Conservation (phyloP, 345 rosid genomes). For the Salix suchowensis region DNA sequence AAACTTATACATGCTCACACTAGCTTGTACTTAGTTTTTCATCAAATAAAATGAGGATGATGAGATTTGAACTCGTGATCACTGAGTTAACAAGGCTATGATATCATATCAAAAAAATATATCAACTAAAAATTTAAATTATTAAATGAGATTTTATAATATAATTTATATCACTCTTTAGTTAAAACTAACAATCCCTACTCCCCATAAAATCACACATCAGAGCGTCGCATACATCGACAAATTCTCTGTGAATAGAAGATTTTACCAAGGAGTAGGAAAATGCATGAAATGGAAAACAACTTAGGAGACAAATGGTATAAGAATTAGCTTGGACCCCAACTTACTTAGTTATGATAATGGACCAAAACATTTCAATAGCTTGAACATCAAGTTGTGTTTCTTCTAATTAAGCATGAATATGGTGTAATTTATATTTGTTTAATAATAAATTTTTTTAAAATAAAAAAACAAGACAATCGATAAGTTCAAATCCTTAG, state of each 20-base stretch:
- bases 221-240: background rate
- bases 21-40: no score
- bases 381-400: background rate
- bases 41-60: no score
- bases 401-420: background rate
- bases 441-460: no score
- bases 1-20: no score
- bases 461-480: background rate
- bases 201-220: background rate
- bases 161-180: no score
- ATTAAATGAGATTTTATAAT: no score
- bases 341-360: background rate
- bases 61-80: no score
- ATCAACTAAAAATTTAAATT: no score
- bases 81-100: no score
- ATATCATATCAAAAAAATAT: no score
- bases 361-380: slow-evolving; percentile 1
- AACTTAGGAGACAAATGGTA: background rate
- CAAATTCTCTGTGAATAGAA: background rate
- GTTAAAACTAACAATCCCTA: no score
- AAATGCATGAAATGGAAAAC: background rate
- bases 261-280: background rate
- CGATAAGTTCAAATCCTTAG: background rate
- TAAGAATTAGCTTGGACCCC: background rate
- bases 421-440: background rate